phyloP scores from a whole-genome alignment of 1,284 basidiomycete genomes.

The Fomitopsis schrenkii region DNA sequence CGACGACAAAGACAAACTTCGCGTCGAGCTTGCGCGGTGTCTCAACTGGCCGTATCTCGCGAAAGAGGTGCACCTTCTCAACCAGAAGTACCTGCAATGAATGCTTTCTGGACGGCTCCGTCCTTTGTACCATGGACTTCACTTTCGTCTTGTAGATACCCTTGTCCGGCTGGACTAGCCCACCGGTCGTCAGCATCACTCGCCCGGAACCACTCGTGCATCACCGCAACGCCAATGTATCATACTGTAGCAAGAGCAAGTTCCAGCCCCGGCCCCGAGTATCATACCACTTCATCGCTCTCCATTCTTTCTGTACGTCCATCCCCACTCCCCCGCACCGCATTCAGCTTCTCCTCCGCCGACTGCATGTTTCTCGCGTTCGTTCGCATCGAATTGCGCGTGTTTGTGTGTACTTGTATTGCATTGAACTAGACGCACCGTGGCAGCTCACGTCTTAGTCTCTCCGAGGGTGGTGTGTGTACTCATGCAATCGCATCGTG shows the following conservation, averaged over 20 bases:
- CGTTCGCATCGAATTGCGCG: not conserved
- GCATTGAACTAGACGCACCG: not conserved
- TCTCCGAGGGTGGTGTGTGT: not conserved
- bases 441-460: not conserved
- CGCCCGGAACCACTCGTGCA: not conserved
- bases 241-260: not conserved
- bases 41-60: slow-evolving; percentile 78
- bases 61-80: slow-evolving; percentile 73
- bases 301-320: not conserved
- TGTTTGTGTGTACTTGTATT: not conserved
- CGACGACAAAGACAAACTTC: slow-evolving; percentile 43
- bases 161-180: not conserved
- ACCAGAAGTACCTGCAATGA: slow-evolving; percentile 72
- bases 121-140: not conserved
- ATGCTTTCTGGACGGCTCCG: not conserved
- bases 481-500: not conserved
- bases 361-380: not conserved
- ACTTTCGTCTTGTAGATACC: not conserved
- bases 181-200: not conserved
- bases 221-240: not conserved
- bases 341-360: not conserved
- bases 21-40: slow-evolving; percentile 54
- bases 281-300: not conserved
- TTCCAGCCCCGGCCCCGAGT: not conserved
- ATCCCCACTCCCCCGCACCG: not conserved